Evolutionary conservation across 2,329 filamentous ascomycete genomes (phyloP), one percentile per base, ranked within the genome.

Genomic region (Fusarium albidum): DNA sequence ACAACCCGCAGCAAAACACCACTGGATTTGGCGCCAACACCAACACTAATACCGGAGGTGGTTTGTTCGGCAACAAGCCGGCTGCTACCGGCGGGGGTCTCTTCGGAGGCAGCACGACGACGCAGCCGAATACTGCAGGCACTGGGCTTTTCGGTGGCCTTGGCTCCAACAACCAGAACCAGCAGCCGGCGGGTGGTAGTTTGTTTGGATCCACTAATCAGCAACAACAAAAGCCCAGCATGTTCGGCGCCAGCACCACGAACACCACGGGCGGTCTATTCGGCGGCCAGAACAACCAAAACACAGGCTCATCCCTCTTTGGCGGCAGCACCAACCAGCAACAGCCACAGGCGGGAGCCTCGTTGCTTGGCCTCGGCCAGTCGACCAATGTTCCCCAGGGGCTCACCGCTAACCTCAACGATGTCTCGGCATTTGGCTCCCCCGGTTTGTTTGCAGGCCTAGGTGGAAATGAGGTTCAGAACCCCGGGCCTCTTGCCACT

Each of bases 401-500:
- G 14, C 78, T 96, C 52, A 92, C 89, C 28, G 88, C 92, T 6
- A 95, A 91, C 55, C 84, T 96, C 49, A 87, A 86, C 54, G 92
- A 94, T 60, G 81, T 87, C n/a, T 92, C 90, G 45, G 94, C 96
- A 0, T 99, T 96, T 68, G 95, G 95, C 33, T 92, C 91, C 46
- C 85, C 91, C 38, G 91, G 92, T 2, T 82, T 99, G 15, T 98
- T 98, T 73, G 85, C 87, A 27, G 89, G 87, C 46, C 77, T 97
- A 13, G 80, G 80, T 63, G 81, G 70, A 69, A 86, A 69, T 75
- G 90, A 75, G 76, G 76, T 79, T 47, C 82, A 73, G 72, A 92
- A 92, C 66, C 90, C 92, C 4, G 95, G 95, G 3, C 95, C 96
- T 4, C 82, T 99, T 60, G 95, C 94, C 9, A 98, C 94, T 1